Base-by-base conservation (phyloP, 805 yeast species). In the Metschnikowia amazonensis region DNA sequence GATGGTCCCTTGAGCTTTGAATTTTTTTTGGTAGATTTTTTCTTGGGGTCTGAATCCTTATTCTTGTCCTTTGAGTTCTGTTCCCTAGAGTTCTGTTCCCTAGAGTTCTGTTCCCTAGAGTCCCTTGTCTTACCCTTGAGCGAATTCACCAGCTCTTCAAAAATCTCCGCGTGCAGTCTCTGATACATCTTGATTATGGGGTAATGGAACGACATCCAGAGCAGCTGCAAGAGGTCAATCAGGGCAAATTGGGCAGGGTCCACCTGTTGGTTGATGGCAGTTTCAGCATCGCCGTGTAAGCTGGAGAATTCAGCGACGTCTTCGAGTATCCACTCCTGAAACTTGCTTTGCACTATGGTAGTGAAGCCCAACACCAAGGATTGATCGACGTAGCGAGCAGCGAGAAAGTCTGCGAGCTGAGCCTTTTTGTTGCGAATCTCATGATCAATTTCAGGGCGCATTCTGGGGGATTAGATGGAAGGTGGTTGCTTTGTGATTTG, bases 201-300 rank as follows among this genome's bases (percentile, higher is more conserved):
- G 54, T 81, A 80, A 52, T 81, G 84, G 50, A 84, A 72, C 4
- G 79, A 78, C 27, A 69, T 59, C 89, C 89, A 84, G 17, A 80
- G 60, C 4, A 60, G 53, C 42, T 80, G 84, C 16, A 71, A 51
- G 37, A 55, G 60, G 14, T 58, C 57, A 23, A 66, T 62, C 38
- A 73, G 67, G 4, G 47, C 54, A 47, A 84, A 68, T 5, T 76
- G 60, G 2, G 60, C 57, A 2, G 36, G 25, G 17, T 47, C 52
- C 8, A 40, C 41, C 32, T 53, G 55, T 5, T 37, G 44, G 8
- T 41, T 42, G 6, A 21, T 21, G 9, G 28, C 27, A 27, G 36
- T 43, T 14, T 34, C 36, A 4, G 45, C 33, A 6, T 33, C 37
- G 30, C 8, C 21, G 25, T 36, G 31, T 20, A 36, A 9, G 31